Conservation (phyloP, 2,329 filamentous ascomycete species). For the Colletotrichum horii region DNA sequence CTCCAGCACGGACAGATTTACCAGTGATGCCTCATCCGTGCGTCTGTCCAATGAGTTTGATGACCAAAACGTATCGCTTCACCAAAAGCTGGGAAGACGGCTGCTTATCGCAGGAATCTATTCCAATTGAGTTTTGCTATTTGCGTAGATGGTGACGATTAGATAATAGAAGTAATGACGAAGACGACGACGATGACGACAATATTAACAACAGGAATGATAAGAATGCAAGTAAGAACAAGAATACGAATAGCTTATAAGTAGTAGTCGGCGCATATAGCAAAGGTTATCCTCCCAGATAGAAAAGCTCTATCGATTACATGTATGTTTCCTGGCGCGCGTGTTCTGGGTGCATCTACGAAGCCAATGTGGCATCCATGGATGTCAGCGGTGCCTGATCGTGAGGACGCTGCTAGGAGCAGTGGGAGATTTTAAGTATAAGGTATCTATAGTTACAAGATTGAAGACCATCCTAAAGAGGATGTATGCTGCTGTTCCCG, state of each 20-base stretch:
- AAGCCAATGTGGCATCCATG: background rate
- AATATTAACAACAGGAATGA: background rate
- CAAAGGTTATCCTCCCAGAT: background rate
- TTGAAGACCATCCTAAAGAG: background rate
- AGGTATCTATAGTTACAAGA: background rate
- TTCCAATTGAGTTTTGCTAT: background rate
- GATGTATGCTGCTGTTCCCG: background rate
- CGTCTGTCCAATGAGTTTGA: background rate
- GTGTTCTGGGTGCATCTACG: background rate
- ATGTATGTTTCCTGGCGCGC: background rate
- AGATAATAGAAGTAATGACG: background rate
- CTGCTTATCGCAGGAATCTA: background rate
- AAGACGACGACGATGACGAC: background rate
- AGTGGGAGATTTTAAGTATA: background rate
- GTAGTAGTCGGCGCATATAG: background rate
- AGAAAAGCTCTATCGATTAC: background rate
- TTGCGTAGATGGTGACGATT: background rate
- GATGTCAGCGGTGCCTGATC: background rate
- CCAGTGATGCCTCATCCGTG: background rate
- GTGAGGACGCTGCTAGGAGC: background rate
- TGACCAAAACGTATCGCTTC: background rate
- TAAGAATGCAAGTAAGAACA: background rate
- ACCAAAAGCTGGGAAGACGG: background rate
- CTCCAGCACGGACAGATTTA: background rate
- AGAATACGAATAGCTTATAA: background rate